phyloP scores from a whole-genome alignment of 495 filamentous ascomycete species.

The Aspergillus bridgeri region DNA sequence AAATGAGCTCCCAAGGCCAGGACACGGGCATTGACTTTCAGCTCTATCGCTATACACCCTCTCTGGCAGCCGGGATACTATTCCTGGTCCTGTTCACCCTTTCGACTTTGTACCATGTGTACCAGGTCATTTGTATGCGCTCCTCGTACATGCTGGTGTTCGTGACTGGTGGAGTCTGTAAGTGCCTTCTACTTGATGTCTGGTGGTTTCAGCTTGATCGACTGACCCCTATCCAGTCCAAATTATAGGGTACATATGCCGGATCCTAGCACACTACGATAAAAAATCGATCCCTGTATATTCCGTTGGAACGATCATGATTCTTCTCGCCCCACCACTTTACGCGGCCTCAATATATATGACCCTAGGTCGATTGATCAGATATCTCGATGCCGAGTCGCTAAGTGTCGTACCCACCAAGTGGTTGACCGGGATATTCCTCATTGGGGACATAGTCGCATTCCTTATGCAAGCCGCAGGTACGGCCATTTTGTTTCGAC shows the following conservation, averaged over 20 bases:
- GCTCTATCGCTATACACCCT: constrained; percentile 41
- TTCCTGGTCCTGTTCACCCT: constrained; percentile 49
- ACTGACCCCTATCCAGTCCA: constrained; percentile 42
- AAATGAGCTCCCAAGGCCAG: neutral
- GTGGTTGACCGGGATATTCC: constrained; percentile 39
- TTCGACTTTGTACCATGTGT: constrained; percentile 42
- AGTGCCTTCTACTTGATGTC: constrained; percentile 10
- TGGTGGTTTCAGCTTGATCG: neutral
- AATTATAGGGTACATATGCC: constrained; percentile 55
- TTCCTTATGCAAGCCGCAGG: constrained; percentile 33
- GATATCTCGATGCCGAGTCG: constrained; percentile 42
- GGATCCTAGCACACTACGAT: constrained; percentile 35
- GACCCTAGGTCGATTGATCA: constrained; percentile 51
- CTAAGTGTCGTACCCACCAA: constrained; percentile 20
- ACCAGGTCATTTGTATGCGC: constrained; percentile 42
- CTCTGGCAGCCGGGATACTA: constrained; percentile 45
- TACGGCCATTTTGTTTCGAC: constrained; percentile 1
- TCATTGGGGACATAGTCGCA: constrained; percentile 33
- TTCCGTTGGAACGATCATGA: constrained; percentile 37
- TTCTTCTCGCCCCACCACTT: constrained; percentile 46
- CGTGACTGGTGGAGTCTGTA: constrained; percentile 56
- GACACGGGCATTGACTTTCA: constrained; percentile 4
- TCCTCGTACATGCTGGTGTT: constrained; percentile 63
- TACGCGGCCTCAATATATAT: constrained; percentile 59
- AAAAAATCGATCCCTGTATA: constrained; percentile 28